Evolutionary conservation across 2,329 filamentous ascomycete genomes (phyloP).

Genomic region (Pseudocercospora vitis): DNA sequence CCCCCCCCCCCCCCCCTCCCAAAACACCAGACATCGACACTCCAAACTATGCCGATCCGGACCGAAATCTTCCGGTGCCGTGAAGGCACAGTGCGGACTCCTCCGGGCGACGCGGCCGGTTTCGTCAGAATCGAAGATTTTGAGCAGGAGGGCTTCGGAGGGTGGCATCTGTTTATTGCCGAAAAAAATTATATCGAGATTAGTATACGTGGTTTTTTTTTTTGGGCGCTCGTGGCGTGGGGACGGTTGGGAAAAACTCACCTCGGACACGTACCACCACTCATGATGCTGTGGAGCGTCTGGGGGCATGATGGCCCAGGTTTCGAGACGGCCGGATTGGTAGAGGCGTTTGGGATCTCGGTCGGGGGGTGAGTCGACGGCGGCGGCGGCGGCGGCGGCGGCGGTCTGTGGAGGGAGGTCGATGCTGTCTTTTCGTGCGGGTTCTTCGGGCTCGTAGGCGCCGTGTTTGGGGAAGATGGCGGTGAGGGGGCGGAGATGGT

Average conservation of each 20-base stretch:
- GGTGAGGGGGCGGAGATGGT: not conserved
- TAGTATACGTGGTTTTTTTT: not conserved
- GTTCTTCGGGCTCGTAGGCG: not conserved
- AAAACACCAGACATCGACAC: conserved; percentile 9
- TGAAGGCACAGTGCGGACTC: conserved; percentile 1
- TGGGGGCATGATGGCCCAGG: not conserved
- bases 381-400: no score
- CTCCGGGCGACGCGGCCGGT: not conserved
- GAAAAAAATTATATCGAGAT: no score
- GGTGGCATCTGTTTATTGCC: not conserved
- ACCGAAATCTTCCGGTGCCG: conserved; percentile 2
- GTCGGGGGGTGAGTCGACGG: no score
- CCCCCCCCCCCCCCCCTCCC: not conserved
- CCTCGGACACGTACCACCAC: conserved; percentile 12
- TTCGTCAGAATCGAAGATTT: conserved; percentile 6
- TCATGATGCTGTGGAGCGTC: not conserved
- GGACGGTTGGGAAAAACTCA: no score
- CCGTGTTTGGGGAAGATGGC: not conserved
- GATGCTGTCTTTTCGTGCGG: no score
- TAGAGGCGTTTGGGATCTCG: no score
- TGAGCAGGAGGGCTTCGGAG: conserved; percentile 1
- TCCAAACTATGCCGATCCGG: conserved; percentile 11
- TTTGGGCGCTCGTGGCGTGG: no score
- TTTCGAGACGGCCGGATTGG: no score
- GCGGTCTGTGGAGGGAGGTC: no score